Conservation (phyloP, 306 rosid genomes). For the Gastrolobium villosum region DNA sequence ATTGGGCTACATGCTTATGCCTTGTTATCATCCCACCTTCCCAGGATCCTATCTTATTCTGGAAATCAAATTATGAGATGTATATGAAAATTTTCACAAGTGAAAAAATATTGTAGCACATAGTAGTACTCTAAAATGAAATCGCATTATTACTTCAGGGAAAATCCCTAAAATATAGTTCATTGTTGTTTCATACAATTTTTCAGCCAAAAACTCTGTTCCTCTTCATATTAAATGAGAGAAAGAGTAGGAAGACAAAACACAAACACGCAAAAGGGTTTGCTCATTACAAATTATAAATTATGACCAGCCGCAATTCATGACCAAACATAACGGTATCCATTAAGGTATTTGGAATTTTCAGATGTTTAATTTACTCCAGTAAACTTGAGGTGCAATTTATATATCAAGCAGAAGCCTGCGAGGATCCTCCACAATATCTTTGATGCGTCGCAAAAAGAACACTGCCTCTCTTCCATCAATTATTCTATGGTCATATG, state of each 20-base stretch:
- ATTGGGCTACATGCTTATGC: not conserved
- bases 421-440: slow-evolving; percentile 78
- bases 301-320: slow-evolving; percentile 51
- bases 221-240: slow-evolving; percentile 47
- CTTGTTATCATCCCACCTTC: not conserved
- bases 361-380: slow-evolving; percentile 42
- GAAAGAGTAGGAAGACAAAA: slow-evolving; percentile 35
- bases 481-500: slow-evolving; percentile 85
- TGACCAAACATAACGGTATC: slow-evolving; percentile 41
- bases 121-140: not conserved
- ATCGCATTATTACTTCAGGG: slow-evolving; percentile 40
- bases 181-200: slow-evolving; percentile 9
- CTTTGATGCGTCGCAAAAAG: slow-evolving; percentile 86
- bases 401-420: slow-evolving; percentile 83
- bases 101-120: not conserved
- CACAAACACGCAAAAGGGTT: slow-evolving; percentile 36
- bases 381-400: slow-evolving; percentile 34
- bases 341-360: slow-evolving; percentile 51
- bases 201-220: slow-evolving; percentile 40
- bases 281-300: slow-evolving; percentile 48
- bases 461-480: slow-evolving; percentile 96
- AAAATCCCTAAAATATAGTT: slow-evolving; percentile 5
- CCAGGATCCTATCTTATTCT: not conserved
- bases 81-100: not conserved
- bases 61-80: not conserved